Evolutionary conservation across 2,329 filamentous ascomycete genomes (phyloP).

Genomic region (Lachnellula occidentalis): DNA sequence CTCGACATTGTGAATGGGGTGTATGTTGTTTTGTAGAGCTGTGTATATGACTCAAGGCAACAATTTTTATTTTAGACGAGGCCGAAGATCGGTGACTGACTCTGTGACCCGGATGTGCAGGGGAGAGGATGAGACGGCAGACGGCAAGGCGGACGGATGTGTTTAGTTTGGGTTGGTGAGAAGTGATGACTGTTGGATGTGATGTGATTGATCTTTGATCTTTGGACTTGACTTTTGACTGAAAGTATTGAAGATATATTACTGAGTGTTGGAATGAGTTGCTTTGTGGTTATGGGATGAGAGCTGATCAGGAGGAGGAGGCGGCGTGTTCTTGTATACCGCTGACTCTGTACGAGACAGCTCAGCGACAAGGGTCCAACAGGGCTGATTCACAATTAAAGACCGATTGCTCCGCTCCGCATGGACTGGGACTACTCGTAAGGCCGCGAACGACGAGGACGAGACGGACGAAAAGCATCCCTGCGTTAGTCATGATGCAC

Average conservation of each 20-base stretch:
- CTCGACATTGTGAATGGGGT: slow-evolving; percentile 24
- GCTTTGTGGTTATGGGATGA: neutral
- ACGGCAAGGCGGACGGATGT: neutral
- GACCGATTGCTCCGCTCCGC: slow-evolving; percentile 7
- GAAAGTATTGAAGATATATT: neutral
- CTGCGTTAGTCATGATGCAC: slow-evolving; percentile 1
- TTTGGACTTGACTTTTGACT: slow-evolving; percentile 3
- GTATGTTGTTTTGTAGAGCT: slow-evolving; percentile 7
- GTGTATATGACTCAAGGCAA: slow-evolving; percentile 25
- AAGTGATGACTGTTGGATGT: neutral
- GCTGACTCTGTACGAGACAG: slow-evolving; percentile 1
- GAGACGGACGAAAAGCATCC: neutral
- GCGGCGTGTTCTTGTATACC: slow-evolving; percentile 9
- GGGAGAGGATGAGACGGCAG: slow-evolving; percentile 1
- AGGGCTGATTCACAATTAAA: slow-evolving; percentile 11
- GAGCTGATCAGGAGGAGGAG: slow-evolving; percentile 6
- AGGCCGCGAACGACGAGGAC: neutral
- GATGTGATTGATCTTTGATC: slow-evolving; percentile 6
- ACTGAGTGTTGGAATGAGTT: slow-evolving; percentile 3
- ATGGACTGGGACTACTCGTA: slow-evolving; percentile 2
- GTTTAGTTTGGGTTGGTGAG: neutral
- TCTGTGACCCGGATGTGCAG: neutral
- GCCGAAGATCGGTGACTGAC: slow-evolving; percentile 19
- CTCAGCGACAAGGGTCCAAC: neutral
- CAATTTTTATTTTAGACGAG: slow-evolving; percentile 24